A percentile compares a stretch with the other conserved stretches of the same genome.
phyloP scores from a whole-genome alignment of 2,329 filamentous ascomycete species.

The Claviceps citrina region DNA sequence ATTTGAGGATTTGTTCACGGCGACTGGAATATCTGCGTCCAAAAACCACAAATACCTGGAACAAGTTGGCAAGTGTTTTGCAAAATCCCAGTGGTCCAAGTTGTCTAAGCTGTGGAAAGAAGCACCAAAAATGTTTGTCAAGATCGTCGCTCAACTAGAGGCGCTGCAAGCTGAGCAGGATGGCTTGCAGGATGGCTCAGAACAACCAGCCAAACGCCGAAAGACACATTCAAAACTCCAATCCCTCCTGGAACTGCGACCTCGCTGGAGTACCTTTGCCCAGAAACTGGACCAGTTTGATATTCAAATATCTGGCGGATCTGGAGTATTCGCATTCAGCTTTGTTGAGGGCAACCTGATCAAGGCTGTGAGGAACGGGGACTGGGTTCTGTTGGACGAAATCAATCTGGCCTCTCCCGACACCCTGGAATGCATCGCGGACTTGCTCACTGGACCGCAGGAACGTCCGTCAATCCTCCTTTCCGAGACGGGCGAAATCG shows the following conservation, averaged over 20 bases:
- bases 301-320: conserved; percentile 57
- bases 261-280: conserved; percentile 70
- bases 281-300: conserved; percentile 63
- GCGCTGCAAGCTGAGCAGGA: conserved; percentile 26
- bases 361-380: conserved; percentile 86
- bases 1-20: conserved; percentile 76
- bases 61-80: conserved; percentile 62
- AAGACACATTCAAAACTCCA: conserved; percentile 54
- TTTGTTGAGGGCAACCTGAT: conserved; percentile 95
- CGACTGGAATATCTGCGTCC: conserved; percentile 68
- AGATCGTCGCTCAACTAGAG: conserved; percentile 43
- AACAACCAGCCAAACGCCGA: conserved; percentile 53
- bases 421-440: conserved; percentile 83
- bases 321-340: conserved; percentile 73
- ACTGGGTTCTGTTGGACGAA: conserved; percentile 94
- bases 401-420: conserved; percentile 93
- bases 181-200: conserved; percentile 19
- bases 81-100: conserved; percentile 74
- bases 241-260: conserved; percentile 38
- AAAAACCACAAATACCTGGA: conserved; percentile 81
- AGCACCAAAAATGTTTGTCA: conserved; percentile 73
- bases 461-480: conserved; percentile 70
- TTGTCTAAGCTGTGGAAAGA: conserved; percentile 78
- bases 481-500: conserved; percentile 84
- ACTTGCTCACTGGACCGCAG: conserved; percentile 62